phyloP scores from a whole-genome alignment of 805 yeast species.

The Kuraishia hungarica region DNA sequence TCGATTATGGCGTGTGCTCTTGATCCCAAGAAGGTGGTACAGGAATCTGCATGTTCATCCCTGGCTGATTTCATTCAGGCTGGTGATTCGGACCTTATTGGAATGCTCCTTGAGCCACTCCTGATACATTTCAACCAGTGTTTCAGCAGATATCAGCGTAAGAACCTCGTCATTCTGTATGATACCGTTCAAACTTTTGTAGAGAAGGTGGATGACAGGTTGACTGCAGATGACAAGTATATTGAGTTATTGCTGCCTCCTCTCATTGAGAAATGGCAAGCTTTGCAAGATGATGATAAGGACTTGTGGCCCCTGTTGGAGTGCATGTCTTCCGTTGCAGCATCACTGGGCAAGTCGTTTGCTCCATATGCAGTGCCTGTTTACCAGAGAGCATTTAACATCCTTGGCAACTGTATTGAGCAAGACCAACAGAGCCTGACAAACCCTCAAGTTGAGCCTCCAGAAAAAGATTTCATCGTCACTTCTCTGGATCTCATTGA shows the following conservation, averaged over 20 bases:
- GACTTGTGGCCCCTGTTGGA: conserved; percentile 90
- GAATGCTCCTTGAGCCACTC: conserved; percentile 56
- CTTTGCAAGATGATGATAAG: conserved; percentile 64
- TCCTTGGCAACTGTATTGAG: conserved; percentile 60
- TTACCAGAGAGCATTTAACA: conserved; percentile 67
- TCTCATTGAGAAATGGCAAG: conserved; percentile 73
- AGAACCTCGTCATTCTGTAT: conserved; percentile 72
- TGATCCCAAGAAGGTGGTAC: conserved; percentile 88
- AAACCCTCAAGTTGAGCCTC: conserved; percentile 62
- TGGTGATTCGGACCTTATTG: conserved; percentile 54
- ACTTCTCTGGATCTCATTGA: conserved; percentile 86
- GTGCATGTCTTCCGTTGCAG: conserved; percentile 88
- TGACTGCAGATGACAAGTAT: conserved; percentile 42
- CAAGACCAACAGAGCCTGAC: conserved; percentile 53
- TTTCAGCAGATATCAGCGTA: conserved; percentile 70
- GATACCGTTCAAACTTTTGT: conserved; percentile 89
- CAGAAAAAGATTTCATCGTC: conserved; percentile 86
- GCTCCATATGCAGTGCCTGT: conserved; percentile 87
- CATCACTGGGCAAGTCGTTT: conserved; percentile 74
- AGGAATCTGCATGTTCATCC: conserved; percentile 87
- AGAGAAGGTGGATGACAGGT: conserved; percentile 57
- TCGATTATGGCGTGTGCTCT: conserved; percentile 67
- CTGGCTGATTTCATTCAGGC: conserved; percentile 76
- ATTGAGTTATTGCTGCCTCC: conserved; percentile 70
- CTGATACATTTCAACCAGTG: conserved; percentile 66